Evolutionary conservation across 371 early-diverging fungal genomes (phyloP), one percentile per base, ranked within the genome.

Genomic region (Rhizopus sp.): DNA sequence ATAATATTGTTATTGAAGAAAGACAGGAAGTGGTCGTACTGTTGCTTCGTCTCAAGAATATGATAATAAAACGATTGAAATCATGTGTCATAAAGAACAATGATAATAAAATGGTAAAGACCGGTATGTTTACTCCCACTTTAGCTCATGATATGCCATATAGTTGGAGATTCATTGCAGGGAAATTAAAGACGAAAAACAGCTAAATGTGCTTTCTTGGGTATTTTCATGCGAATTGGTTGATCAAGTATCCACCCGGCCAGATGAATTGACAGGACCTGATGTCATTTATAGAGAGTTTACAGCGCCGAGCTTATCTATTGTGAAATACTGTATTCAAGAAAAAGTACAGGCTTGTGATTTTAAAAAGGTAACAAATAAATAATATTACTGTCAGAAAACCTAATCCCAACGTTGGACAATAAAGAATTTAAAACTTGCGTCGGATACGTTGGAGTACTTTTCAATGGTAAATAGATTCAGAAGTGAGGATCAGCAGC

Each of bases 201-300:
- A 57, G 33, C 35, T 57, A 6, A 49, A 48, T 17, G 15, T 35
- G 3, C 35, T 60, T 10, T 50, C 50, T 13, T 60, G 61, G 61
- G 33, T 55, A 41, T 60, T 60, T 50, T n/a, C 54, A 35, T 60
- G 61, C 15, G 32, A 30, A 5, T n/a, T 60, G 16, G 40, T 60
- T 7, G 61, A 54, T 48, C 62, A 57, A 42, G 39, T 46, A 16
- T 33, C 50, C 5, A 15, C 23, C 10, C 9, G 15, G 12, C 15
- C 12, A 2, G 46, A 41, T 6, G 15, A 4, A 1, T 23, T 50
- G n/a, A 62, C 46, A 9, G 62, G 62, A 4, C 57, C 63, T 16
- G 35, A 53, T 17, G 40, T 63, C 7, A 46, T 63, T 39, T 63
- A 35, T 15, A 35, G 53, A 3, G 34, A 63, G 42, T 63, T 63